Base-by-base conservation (phyloP, 306 rosid species). In the Citrullus colocynthis region DNA sequence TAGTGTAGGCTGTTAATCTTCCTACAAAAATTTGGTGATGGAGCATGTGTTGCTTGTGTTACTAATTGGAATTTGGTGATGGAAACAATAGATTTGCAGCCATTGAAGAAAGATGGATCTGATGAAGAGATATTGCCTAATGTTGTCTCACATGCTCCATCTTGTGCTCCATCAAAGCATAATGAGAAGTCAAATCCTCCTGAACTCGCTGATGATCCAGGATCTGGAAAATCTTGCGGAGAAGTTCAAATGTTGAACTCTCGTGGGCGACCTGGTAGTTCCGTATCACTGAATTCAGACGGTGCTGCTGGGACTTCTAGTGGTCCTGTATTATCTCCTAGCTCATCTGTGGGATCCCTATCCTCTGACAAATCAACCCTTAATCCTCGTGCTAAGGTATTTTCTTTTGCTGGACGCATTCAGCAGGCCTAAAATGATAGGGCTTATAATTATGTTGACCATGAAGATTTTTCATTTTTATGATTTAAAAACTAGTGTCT, bases 381-480 rank as follows among this genome's bases (percentile, higher is more conserved):
- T 80, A 95, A 92, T 89, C 97, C 98, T 78, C 78, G 89, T 84
- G 97, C 97, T 11, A 95, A 95, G 99, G 99, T 95, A 64, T 71
- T 37, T 72, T 36, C 73, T 39, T 77, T 42, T 17, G 7, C 80
- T 48, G 57, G 37, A 42, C 28, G 21, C 34, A 14, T 20, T 13
- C 14, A 45, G 39, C 2, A 42, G 9, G 39, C 10, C 16, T 14
- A 7, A 39, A 41, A 20, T 9, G 15, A 75, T 45, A 57, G 17
- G 45, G 21, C 7, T 30, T 51, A 34, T 51, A 20, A 74, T 51
- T 4, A 15, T 30, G 57, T 49, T 6, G 8, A 45, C 58, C n/a
- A 10, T 28, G 7, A 77, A 49, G 16, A 44, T 44, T 49, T n/a
- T 10, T 42, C 0, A 3, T 60, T 77, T 2, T 73, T 30, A 16